Base-by-base conservation (phyloP, 1,284 basidiomycete genomes). In the Sporisorium exsertum region DNA sequence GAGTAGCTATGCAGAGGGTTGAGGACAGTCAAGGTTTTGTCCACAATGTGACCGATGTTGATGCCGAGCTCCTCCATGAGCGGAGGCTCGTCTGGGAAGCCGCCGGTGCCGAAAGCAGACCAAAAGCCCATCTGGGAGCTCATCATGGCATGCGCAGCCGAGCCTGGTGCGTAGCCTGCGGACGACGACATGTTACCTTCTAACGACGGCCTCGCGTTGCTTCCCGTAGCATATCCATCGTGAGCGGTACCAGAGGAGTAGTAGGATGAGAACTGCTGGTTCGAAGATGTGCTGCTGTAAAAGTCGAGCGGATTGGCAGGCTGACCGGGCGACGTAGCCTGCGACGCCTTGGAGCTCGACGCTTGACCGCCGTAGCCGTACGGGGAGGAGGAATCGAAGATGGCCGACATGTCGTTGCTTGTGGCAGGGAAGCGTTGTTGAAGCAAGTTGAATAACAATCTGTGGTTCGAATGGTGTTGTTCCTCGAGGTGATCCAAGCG, bases 31-130 rank as follows among this genome's bases (percentile, higher is more conserved):
- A 96, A 87, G 16, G 94, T 93, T 88, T 99, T 99, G 69, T 91
- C 91, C 52, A 93, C 89, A 86, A 99, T 97, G 86, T 99, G 97
- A 43, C 91, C 90, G 80, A 98, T 95, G 87, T 99, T 98, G 86
- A 99, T 95, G 50, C 96, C 97, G 29, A 99, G 91, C 86, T 99
- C 96, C 50, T 85, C 84, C 81, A 85, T 81, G 56, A 85, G 71
- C 33, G 77, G 62, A 13, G 84, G 84, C 56, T 85, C 84, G 55
- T 82, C 84, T 7, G 84, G 84, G 42, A 82, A 80, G 9, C 81
- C 83, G n/a, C 83, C 83, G 1, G 84, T 84, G 50, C 81, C 82
- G 58, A 85, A 84, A 20, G 84, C 84, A 29, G 71, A 69, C 81
- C 81, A 83, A 55, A 83, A 81, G 50, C 77, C 70, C 71, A 80